These are phyloP conservation scores for Wickerhamiella cacticola DNA, from an alignment of 805 yeast species.

Conservation along the genomic window DNA sequence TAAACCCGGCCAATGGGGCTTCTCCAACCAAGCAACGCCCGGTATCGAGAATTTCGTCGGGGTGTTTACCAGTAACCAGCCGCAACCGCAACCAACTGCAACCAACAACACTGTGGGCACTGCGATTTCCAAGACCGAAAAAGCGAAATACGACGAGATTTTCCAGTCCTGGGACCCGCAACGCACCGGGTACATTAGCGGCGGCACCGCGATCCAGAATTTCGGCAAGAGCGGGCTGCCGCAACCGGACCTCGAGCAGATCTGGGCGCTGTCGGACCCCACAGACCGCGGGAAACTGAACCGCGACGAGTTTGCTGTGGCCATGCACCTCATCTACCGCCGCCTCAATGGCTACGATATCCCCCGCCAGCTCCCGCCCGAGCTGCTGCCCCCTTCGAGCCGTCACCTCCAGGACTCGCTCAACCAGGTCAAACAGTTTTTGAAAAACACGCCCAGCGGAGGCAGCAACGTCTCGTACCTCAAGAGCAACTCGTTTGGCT, in stretches of 20 bases:
- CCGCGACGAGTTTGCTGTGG: slow-evolving; percentile 86
- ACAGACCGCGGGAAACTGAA: slow-evolving; percentile 73
- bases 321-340: slow-evolving; percentile 93
- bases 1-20: slow-evolving; percentile 71
- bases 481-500: slow-evolving; percentile 26
- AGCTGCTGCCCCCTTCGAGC: slow-evolving; percentile 77
- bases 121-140: slow-evolving; percentile 83
- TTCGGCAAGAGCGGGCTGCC: slow-evolving; percentile 85
- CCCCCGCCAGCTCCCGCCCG: slow-evolving; percentile 75
- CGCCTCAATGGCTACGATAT: slow-evolving; percentile 78
- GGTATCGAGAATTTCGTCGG: slow-evolving; percentile 53
- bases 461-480: slow-evolving; percentile 23
- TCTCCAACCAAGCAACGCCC: slow-evolving; percentile 59
- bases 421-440: slow-evolving; percentile 54
- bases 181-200: slow-evolving; percentile 58
- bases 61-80: slow-evolving; percentile 44
- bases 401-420: slow-evolving; percentile 60
- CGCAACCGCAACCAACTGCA: slow-evolving; percentile 1
- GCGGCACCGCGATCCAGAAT: slow-evolving; percentile 70
- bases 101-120: slow-evolving; percentile 50
- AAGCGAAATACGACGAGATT: slow-evolving; percentile 70
- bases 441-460: slow-evolving; percentile 29
- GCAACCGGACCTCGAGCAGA: slow-evolving; percentile 73
- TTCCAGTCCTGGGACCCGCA: slow-evolving; percentile 76
- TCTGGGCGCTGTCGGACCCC: slow-evolving; percentile 83